Evolutionary conservation across 768 basidiomycete species (phyloP).

Genomic region (Filobasidium floriforme): DNA sequence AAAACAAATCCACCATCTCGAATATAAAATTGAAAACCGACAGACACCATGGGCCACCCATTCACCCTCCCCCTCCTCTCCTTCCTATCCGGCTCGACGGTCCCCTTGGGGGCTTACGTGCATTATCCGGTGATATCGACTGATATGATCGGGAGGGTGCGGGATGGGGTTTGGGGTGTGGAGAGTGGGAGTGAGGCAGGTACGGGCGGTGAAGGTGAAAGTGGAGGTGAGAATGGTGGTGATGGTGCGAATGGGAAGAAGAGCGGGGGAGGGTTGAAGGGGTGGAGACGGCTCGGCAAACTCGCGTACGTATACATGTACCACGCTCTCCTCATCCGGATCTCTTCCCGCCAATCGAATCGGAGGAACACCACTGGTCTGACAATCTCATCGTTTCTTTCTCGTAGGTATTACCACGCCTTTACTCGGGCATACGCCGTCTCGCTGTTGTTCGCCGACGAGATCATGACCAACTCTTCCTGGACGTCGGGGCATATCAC

Average conservation of each 20-base stretch:
- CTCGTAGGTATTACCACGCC: conserved; percentile 54
- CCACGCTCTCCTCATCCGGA: no score
- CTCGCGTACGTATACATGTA: conserved; percentile 59
- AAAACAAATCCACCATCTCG: no score
- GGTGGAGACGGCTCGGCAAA: conserved; percentile 57
- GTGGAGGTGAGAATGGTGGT: neutral
- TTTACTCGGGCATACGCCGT: conserved; percentile 76
- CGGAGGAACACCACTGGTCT: no score
- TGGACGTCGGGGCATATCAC: conserved; percentile 87
- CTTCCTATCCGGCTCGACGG: conserved; percentile 50
- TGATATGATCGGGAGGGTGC: conserved; percentile 70
- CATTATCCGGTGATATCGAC: conserved; percentile 96
- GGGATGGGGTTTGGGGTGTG: conserved; percentile 50
- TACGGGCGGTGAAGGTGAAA: neutral
- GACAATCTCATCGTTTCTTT: no score
- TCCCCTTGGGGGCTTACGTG: conserved; percentile 80
- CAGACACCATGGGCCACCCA: conserved; percentile 97
- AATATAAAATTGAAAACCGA: no score
- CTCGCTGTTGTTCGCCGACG: conserved; percentile 59
- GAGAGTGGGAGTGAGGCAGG: conserved; percentile 36
- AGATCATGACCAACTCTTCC: conserved; percentile 82
- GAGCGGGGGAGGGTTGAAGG: conserved; percentile 48
- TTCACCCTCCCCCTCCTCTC: conserved; percentile 79
- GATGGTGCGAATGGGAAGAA: conserved; percentile 34
- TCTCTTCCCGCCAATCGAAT: no score